These are phyloP conservation scores for Ophiocordyceps sinensis DNA, from an alignment of 2,329 filamentous ascomycete species.

Conservation along the genomic window DNA sequence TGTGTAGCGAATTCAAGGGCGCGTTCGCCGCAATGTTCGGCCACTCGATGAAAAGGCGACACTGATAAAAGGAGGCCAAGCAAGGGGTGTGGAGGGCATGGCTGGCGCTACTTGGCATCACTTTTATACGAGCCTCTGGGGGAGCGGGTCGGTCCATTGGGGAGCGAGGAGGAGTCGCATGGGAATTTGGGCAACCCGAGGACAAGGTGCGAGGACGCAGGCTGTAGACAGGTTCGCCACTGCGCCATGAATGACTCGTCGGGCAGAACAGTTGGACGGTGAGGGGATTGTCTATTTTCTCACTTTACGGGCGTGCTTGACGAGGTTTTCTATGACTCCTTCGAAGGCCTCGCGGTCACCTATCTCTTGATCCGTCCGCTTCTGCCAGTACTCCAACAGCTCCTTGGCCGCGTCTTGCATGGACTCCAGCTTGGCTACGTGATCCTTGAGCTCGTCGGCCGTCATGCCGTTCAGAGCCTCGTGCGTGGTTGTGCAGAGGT, in stretches of 20 bases:
- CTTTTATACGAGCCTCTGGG: background rate
- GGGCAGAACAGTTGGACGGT: slow-evolving; percentile 1
- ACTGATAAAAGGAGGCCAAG: background rate
- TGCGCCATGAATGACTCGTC: background rate
- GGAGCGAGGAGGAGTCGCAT: background rate
- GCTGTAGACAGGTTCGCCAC: background rate
- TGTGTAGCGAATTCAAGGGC: background rate
- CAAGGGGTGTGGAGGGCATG: background rate
- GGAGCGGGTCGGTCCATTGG: background rate
- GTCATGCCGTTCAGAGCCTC: slow-evolving; percentile 71
- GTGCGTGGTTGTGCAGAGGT: slow-evolving; percentile 71
- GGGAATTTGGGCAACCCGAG: background rate
- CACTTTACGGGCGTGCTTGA: slow-evolving; percentile 77
- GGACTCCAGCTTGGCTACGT: slow-evolving; percentile 54
- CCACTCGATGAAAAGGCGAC: background rate
- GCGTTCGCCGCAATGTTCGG: background rate
- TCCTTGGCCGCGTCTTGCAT: slow-evolving; percentile 60
- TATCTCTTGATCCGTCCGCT: slow-evolving; percentile 70
- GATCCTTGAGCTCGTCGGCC: slow-evolving; percentile 56
- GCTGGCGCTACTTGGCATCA: background rate
- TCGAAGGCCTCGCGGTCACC: slow-evolving; percentile 90
- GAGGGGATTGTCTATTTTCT: slow-evolving; percentile 41
- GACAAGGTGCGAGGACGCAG: background rate
- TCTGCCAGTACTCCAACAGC: slow-evolving; percentile 78
- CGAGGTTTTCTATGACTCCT: slow-evolving; percentile 90